Evolutionary conservation across 345 rosid species (phyloP).

Genomic region (Geranium rotundifolium): DNA sequence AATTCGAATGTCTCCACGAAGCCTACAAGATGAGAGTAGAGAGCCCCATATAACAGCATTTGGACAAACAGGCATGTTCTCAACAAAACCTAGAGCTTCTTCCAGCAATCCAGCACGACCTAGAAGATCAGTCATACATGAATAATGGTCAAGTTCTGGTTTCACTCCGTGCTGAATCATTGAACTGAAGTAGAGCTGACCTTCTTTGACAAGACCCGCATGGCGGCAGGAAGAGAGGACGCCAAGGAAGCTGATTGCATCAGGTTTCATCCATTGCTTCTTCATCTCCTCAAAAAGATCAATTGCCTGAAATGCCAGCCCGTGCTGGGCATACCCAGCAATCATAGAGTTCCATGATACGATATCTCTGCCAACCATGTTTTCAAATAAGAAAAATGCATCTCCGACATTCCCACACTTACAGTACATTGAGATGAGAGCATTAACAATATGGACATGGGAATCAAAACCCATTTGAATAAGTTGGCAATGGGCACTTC

Average conservation of each 20-base stretch:
- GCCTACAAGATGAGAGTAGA: conserved; percentile 68
- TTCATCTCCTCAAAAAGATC: conserved; percentile 59
- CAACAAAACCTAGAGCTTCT: conserved; percentile 51
- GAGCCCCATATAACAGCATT: conserved; percentile 86
- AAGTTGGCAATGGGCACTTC: conserved; percentile 61
- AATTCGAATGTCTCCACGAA: conserved; percentile 51
- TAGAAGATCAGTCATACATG: conserved; percentile 86
- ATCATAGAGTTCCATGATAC: conserved; percentile 97
- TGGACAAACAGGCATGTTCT: conserved; percentile 55
- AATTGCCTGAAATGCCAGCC: conserved; percentile 45
- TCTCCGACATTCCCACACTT: conserved; percentile 60
- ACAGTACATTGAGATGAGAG: conserved; percentile 79
- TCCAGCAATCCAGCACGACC: conserved; percentile 66
- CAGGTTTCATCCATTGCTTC: conserved; percentile 32
- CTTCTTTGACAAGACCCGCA: conserved; percentile 57
- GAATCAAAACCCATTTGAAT: conserved; percentile 52
- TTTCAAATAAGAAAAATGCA: conserved; percentile 35
- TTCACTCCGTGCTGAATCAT: conserved; percentile 45
- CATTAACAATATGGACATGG: conserved; percentile 48
- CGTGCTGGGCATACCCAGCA: conserved; percentile 79
- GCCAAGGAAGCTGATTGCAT: conserved; percentile 72
- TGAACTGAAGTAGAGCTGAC: conserved; percentile 38
- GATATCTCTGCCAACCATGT: conserved; percentile 32
- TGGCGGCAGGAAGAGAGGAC: conserved; percentile 83
- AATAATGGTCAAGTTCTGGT: conserved; percentile 64